Percentiles rank a stretch among this genome's conserved stretches.
Conservation (phyloP, 345 rosid genomes). For the Corchorus capsularis region DNA sequence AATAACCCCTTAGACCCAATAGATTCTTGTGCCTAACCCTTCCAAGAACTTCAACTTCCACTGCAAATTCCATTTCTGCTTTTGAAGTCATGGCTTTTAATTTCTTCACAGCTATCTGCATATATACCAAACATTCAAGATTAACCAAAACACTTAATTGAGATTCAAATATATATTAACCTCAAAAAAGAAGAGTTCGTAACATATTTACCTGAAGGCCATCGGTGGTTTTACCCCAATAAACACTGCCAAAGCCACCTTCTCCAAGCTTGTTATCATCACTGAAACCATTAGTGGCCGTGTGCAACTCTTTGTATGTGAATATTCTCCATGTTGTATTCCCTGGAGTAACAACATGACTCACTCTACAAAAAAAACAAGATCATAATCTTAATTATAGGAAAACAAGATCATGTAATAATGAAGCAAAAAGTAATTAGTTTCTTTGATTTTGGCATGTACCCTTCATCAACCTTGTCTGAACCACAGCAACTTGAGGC, state of each 20-base stretch:
- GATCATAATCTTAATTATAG: not conserved
- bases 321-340: conserved; percentile 67
- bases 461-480: conserved; percentile 56
- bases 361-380: conserved; percentile 18
- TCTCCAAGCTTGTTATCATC: conserved; percentile 66
- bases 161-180: too few species aligned
- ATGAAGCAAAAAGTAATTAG: not conserved
- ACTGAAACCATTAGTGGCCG: conserved; percentile 70
- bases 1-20: conserved; percentile 65
- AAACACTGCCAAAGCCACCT: conserved; percentile 74
- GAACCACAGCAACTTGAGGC: conserved; percentile 47
- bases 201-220: conserved; percentile 53
- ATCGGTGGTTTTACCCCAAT: conserved; percentile 70
- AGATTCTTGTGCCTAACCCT: conserved; percentile 72
- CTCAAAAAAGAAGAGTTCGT: too few species aligned
- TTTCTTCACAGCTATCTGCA: conserved; percentile 70
- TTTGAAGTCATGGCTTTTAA: conserved; percentile 68
- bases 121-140: not conserved
- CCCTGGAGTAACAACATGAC: conserved; percentile 23
- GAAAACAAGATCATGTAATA: not conserved
- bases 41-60: conserved; percentile 76
- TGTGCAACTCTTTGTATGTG: conserved; percentile 62
- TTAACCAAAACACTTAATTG: too few species aligned
- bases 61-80: conserved; percentile 80
- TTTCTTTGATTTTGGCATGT: not conserved